Evolutionary conservation across 208 protist species (phyloP).

Genomic region (Leishmania guyanensis): DNA sequence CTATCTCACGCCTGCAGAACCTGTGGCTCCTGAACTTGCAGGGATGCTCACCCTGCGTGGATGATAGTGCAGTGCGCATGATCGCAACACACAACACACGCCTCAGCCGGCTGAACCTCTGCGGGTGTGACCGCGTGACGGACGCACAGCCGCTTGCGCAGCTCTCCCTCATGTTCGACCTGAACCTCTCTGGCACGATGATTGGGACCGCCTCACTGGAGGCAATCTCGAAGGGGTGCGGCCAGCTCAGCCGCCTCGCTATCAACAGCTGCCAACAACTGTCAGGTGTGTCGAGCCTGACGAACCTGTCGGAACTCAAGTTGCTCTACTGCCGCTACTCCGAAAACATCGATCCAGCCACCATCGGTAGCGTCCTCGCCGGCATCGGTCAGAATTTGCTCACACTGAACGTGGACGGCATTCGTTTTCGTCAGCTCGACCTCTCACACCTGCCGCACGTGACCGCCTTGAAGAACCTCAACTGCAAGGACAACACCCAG

Average conservation of each 20-base stretch:
- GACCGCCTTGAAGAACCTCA: constrained; percentile 65
- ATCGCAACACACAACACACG: constrained; percentile 58
- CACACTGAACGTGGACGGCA: constrained; percentile 74
- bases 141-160: constrained; percentile 53
- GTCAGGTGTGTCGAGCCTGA: constrained; percentile 44
- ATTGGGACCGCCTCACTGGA: constrained; percentile 54
- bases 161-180: constrained; percentile 65
- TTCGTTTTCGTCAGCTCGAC: constrained; percentile 49
- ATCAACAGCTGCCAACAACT: constrained; percentile 75
- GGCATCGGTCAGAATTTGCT: constrained; percentile 56
- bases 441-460: constrained; percentile 29
- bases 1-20: constrained; percentile 51
- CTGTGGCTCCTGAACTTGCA: constrained; percentile 77
- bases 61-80: constrained; percentile 57
- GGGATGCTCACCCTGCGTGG: constrained; percentile 57
- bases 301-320: constrained; percentile 62
- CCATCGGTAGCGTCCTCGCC: constrained; percentile 44
- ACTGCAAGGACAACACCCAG: constrained; percentile 66
- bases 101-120: constrained; percentile 76
- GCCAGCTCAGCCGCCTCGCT: constrained; percentile 66
- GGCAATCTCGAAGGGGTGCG: constrained; percentile 52
- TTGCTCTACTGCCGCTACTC: constrained; percentile 81
- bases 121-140: constrained; percentile 64
- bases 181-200: constrained; percentile 63
- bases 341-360: constrained; percentile 54